Percentiles rank a stretch among this genome's conserved stretches.
phyloP scores from a whole-genome alignment of 78 protist species.

The Dictyostelium capitatum region DNA sequence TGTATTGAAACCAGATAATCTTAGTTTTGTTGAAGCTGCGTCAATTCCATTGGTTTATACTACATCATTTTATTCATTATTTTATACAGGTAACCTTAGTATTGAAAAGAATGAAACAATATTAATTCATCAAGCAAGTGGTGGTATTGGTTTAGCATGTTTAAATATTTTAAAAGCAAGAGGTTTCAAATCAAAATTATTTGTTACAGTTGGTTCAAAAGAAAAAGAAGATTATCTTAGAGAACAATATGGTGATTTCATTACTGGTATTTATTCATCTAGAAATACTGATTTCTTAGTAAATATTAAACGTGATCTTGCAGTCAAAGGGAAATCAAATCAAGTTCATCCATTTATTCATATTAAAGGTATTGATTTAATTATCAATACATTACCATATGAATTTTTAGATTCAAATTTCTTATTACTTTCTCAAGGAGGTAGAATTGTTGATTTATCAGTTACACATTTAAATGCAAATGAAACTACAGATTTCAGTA shows the following conservation, averaged over 20 bases:
- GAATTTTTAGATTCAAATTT: slow-evolving; percentile 45
- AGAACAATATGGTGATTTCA: slow-evolving; percentile 1
- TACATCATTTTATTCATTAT: slow-evolving; percentile 48
- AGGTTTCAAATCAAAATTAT: slow-evolving; percentile 70
- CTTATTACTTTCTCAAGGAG: slow-evolving; percentile 25
- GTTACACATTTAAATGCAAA: slow-evolving; percentile 37
- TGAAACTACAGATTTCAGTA: slow-evolving; percentile 22
- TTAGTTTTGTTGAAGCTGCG: slow-evolving; percentile 52
- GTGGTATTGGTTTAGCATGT: slow-evolving; percentile 93
- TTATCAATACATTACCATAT: slow-evolving; percentile 53
- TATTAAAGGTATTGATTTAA: slow-evolving; percentile 71
- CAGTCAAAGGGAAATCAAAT: too few species aligned
- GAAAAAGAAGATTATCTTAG: slow-evolving; percentile 39
- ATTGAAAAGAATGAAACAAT: slow-evolving; percentile 30
- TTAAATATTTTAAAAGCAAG: slow-evolving; percentile 82
- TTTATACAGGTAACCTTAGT: slow-evolving; percentile 1
- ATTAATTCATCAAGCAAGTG: slow-evolving; percentile 87
- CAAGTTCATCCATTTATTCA: not conserved
- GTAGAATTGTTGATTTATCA: slow-evolving; percentile 69
- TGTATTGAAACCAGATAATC: slow-evolving; percentile 17
- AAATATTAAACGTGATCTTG: not conserved
- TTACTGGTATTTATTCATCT: slow-evolving; percentile 68
- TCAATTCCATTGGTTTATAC: slow-evolving; percentile 63
- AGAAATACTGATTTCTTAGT: not conserved
- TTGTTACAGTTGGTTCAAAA: slow-evolving; percentile 48